Base-by-base conservation (phyloP, 2,329 filamentous ascomycete genomes). In the Beauveria sp. region DNA sequence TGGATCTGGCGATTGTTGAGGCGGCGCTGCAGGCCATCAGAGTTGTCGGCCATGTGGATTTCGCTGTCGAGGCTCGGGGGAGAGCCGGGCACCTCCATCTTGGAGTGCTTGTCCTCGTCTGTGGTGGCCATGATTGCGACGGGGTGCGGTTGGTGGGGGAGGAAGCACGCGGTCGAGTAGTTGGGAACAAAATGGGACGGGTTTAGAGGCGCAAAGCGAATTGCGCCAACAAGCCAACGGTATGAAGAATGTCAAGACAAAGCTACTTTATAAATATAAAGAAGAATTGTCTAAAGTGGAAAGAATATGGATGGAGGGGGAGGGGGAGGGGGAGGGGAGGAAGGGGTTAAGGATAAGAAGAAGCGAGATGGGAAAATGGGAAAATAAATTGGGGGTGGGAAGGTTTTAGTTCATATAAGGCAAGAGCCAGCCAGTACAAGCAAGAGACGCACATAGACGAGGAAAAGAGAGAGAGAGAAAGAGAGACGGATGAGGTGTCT, bases 1-100 rank as follows among this genome's bases (percentile, higher is more conserved):
- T 85, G 82, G 67, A 85, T 81, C 66, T 84, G 79, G 58, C 81
- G 75, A 68, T 83, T 83, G 65, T 77, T 75, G 50, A 84, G 75
- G 52, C 77, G 76, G 51, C 81, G 78, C 52, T 82, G 78, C 45
- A 75, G 67, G 58, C 71, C 73, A 62, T 75, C 74, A 20, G 69
- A 65, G 59, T 75, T 75, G 58, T 75, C 73, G 50, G 58, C 64
- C 22, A 64, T 58, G 24, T 71, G 67, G 18, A 63, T 34, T 18
- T 62, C 65, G 34, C 60, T 43, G 30, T 60, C 65, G 53, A 73
- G 24, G 43, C 72, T 70, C 18, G 68, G 65, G 20, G 62, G 62
- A 5, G 68, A 67, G 45, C 61, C 65, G 20, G 69, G 67, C 45
- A 63, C 60, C 51, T 65, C 45, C 62, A 66, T 60, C 62, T 70